Percentiles rank a stretch among this genome's conserved stretches.
Evolutionary conservation across 306 rosid genomes (phyloP).

Genomic region (Hylodesmum podocarpum): DNA sequence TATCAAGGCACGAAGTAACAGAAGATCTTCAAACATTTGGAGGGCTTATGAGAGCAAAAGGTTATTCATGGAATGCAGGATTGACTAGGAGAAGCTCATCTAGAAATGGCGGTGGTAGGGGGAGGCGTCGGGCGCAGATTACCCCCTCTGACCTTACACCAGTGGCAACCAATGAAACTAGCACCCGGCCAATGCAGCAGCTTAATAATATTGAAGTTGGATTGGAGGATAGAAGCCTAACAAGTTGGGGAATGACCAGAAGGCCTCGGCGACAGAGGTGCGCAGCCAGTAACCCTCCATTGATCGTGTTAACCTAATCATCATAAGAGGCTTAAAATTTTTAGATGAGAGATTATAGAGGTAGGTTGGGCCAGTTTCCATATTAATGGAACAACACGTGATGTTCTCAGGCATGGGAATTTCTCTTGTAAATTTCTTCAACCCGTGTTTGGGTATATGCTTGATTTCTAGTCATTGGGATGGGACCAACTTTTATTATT

Average conservation of each 20-base stretch:
- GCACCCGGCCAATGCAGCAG: constrained; percentile 60
- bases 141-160: constrained; percentile 57
- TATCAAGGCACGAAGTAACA: constrained; percentile 94
- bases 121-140: constrained; percentile 63
- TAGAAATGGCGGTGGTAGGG: constrained; percentile 76
- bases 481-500: constrained; percentile 71
- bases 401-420: constrained; percentile 47
- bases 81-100: constrained; percentile 75
- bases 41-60: constrained; percentile 87
- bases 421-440: constrained; percentile 73
- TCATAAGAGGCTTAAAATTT: constrained; percentile 52
- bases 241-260: constrained; percentile 99
- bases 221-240: constrained; percentile 87
- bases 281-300: constrained; percentile 68
- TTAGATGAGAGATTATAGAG: constrained; percentile 61
- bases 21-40: constrained; percentile 98
- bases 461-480: constrained; percentile 61
- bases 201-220: constrained; percentile 64
- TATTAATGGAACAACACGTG: constrained; percentile 48
- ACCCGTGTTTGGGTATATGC: constrained; percentile 57
- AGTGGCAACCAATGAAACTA: constrained; percentile 38
- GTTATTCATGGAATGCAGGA: constrained; percentile 85
- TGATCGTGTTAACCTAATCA: constrained; percentile 65
- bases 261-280: constrained; percentile 93
- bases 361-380: constrained; percentile 47